Percentiles rank a stretch among this genome's conserved stretches.
Evolutionary conservation across 306 rosid species (phyloP).

Genomic region (Quercus glauca): DNA sequence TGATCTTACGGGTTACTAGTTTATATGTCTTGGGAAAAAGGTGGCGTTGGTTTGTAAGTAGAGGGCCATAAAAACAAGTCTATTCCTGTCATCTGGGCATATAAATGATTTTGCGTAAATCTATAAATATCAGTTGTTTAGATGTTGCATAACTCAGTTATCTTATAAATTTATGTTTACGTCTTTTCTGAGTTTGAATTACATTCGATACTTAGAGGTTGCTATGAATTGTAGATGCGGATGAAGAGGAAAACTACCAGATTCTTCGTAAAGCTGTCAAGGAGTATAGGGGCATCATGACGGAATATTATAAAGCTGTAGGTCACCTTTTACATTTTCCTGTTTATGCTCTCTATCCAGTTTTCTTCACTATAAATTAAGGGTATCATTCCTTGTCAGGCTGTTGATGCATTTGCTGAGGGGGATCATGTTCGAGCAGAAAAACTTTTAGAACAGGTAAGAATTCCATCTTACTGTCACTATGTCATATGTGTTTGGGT

Average conservation of each 20-base stretch:
- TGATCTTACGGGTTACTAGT: neutral
- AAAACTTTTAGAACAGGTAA: conserved; percentile 62
- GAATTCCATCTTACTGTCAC: conserved; percentile 14
- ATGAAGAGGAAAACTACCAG: conserved; percentile 62
- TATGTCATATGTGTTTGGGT: conserved; percentile 1
- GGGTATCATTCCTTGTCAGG: conserved; percentile 47
- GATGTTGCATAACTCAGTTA: conserved; percentile 8
- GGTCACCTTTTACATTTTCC: conserved; percentile 22
- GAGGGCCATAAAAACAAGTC: neutral
- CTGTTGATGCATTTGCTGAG: conserved; percentile 63
- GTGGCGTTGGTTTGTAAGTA: neutral
- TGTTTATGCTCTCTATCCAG: neutral
- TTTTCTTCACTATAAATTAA: conserved; percentile 27
- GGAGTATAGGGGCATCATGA: conserved; percentile 65
- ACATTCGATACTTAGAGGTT: conserved; percentile 5
- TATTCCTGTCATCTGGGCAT: neutral
- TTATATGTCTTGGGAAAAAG: neutral
- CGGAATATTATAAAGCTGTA: conserved; percentile 77
- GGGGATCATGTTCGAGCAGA: conserved; percentile 53
- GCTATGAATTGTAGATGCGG: conserved; percentile 43
- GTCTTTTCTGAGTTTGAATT: conserved; percentile 1
- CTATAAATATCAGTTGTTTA: neutral
- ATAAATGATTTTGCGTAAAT: neutral
- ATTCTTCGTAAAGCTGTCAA: conserved; percentile 64
- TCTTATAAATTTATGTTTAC: neutral